A percentile compares a stretch with the other conserved stretches of the same genome.
phyloP scores from a whole-genome alignment of 148 eudicot genomes.

The Cornus controversa region DNA sequence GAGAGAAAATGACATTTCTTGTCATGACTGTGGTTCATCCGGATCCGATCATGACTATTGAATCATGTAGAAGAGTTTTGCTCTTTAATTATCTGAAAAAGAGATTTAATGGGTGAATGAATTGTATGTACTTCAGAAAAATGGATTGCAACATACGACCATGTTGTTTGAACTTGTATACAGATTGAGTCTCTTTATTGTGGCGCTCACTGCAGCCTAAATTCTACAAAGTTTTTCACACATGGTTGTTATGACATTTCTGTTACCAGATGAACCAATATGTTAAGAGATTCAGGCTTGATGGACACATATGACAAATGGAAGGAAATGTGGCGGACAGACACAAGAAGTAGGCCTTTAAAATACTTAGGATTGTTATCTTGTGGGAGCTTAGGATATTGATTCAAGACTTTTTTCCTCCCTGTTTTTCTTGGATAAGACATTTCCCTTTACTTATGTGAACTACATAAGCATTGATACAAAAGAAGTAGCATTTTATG shows the following conservation, averaged over 20 bases:
- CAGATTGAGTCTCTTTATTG: background rate
- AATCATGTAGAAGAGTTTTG: too few relatives aligned
- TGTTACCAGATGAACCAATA: background rate
- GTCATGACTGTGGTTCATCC: background rate
- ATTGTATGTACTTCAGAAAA: background rate
- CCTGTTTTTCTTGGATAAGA: background rate
- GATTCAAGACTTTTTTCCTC: background rate
- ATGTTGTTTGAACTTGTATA: background rate
- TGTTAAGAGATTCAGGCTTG: background rate
- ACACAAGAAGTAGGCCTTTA: too few relatives aligned
- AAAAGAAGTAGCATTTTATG: conserved; percentile 5
- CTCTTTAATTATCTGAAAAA: background rate
- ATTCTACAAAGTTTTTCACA: too few relatives aligned
- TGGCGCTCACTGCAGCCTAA: too few relatives aligned
- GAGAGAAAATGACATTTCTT: background rate
- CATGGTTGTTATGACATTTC: too few relatives aligned
- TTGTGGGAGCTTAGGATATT: background rate
- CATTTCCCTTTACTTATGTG: too few relatives aligned
- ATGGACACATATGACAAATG: background rate
- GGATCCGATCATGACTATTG: background rate
- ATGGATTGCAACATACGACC: background rate
- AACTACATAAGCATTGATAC: background rate
- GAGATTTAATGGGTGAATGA: background rate
- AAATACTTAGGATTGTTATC: background rate
- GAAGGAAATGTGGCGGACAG: background rate